Conservation (phyloP, 2,329 filamentous ascomycete species). For the Hymenoscyphus linearis region DNA sequence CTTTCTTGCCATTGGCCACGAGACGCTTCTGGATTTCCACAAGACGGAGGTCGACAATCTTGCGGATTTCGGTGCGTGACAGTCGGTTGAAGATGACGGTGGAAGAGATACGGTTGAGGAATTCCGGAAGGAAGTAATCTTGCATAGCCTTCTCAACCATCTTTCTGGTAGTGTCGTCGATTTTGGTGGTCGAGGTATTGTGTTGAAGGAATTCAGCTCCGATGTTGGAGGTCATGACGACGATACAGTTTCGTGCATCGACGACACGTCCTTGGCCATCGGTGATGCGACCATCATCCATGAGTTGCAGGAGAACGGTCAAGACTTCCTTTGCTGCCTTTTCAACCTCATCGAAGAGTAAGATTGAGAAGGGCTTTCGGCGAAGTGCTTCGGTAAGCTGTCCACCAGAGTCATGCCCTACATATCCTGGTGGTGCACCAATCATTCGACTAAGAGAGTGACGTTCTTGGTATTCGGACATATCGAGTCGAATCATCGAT, state of each 20-base stretch:
- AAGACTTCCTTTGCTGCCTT: conserved; percentile 97
- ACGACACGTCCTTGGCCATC: conserved; percentile 94
- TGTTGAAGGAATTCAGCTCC: conserved; percentile 90
- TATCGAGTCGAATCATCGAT: conserved; percentile 97
- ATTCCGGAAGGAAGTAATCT: conserved; percentile 96
- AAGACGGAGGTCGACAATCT: conserved; percentile 89
- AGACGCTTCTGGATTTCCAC: conserved; percentile 87
- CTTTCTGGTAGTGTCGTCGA: conserved; percentile 80
- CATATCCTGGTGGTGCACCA: conserved; percentile 92
- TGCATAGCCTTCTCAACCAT: conserved; percentile 87
- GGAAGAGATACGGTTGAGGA: conserved; percentile 95
- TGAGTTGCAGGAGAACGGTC: conserved; percentile 95
- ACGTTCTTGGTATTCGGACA: conserved; percentile 98
- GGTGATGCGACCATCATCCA: conserved; percentile 98
- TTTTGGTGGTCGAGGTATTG: conserved; percentile 68
- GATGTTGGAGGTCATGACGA: conserved; percentile 98
- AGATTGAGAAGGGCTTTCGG: conserved; percentile 92
- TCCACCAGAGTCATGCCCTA: conserved; percentile 92
- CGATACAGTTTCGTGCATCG: conserved; percentile 96
- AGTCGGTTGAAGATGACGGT: conserved; percentile 98
- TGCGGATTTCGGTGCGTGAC: conserved; percentile 81
- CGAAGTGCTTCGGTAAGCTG: conserved; percentile 93
- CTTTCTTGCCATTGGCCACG: conserved; percentile 76
- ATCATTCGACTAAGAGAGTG: conserved; percentile 97
- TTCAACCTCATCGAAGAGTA: conserved; percentile 96